Conservation (phyloP, 441 rosid species). For the Metrosideros polymorpha region DNA sequence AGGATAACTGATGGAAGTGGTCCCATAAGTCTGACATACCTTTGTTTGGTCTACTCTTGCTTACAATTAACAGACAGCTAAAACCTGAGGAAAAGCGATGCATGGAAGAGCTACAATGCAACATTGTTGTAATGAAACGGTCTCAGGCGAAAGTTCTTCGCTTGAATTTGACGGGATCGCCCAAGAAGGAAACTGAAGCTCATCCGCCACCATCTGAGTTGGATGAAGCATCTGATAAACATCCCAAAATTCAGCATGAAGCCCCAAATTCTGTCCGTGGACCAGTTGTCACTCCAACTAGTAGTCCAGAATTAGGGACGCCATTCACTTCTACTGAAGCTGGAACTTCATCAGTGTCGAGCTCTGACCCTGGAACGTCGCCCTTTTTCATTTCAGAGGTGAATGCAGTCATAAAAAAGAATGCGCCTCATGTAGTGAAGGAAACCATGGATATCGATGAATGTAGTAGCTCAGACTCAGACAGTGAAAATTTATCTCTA, state of each 20-base stretch:
- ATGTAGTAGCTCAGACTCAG: not conserved
- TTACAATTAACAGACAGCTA: conserved; percentile 51
- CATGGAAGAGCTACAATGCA: conserved; percentile 91
- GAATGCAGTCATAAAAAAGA: conserved; percentile 46
- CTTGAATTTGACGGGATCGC: conserved; percentile 72
- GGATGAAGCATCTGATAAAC: conserved; percentile 31
- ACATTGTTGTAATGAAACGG: conserved; percentile 88
- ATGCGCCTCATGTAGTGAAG: not conserved
- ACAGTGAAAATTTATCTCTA: not conserved
- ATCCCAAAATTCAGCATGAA: conserved; percentile 26
- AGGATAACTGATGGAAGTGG: not conserved
- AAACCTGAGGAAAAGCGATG: conserved; percentile 75
- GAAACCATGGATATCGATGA: not conserved
- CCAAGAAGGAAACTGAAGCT: conserved; percentile 36
- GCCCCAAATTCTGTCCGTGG: conserved; percentile 43
- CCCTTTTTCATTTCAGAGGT: conserved; percentile 52
- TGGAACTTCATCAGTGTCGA: conserved; percentile 90
- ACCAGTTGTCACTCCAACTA: conserved; percentile 77
- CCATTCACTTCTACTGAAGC: conserved; percentile 88
- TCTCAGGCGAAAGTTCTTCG: conserved; percentile 89
- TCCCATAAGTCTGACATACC: not conserved
- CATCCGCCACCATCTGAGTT: conserved; percentile 27
- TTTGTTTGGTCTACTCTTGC: not conserved
- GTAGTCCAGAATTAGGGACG: conserved; percentile 94
- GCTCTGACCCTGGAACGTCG: conserved; percentile 90